Conservation (phyloP, 352 stramenopile genomes). For the Pythium chondricola region DNA sequence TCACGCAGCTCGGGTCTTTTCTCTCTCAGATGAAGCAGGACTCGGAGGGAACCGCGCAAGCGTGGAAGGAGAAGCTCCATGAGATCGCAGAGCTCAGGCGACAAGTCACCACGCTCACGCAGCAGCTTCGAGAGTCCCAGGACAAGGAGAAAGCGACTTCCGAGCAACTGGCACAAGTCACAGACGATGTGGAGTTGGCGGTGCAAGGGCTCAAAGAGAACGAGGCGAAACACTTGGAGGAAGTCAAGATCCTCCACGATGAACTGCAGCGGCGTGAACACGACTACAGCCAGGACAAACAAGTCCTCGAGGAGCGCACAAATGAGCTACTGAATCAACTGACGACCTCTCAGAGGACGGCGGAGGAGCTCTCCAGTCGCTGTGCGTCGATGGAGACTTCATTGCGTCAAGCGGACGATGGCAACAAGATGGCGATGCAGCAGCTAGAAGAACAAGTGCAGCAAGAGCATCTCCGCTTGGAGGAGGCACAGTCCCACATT, state of each 20-base stretch:
- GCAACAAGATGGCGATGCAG: constrained; percentile 11
- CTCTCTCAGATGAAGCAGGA: constrained; percentile 71
- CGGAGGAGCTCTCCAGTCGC: constrained; percentile 12
- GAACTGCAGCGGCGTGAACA: constrained; percentile 42
- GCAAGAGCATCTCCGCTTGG: not conserved
- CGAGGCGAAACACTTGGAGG: constrained; percentile 34
- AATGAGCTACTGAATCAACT: constrained; percentile 26
- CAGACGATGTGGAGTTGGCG: constrained; percentile 28
- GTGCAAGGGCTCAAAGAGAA: constrained; percentile 26
- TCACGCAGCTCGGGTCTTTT: constrained; percentile 61
- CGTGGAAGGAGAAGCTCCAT: constrained; percentile 56
- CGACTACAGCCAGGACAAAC: constrained; percentile 25
- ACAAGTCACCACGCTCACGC: constrained; percentile 24
- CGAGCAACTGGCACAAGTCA: constrained; percentile 27
- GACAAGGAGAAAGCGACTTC: constrained; percentile 28
- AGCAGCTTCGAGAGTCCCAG: constrained; percentile 31
- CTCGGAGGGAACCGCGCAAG: constrained; percentile 43
- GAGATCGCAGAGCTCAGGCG: constrained; percentile 44
- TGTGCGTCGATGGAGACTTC: constrained; percentile 15
- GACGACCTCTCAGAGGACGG: constrained; percentile 19
- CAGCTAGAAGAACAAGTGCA: constrained; percentile 13
- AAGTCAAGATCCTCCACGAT: constrained; percentile 54
- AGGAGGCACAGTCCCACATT: constrained; percentile 10
- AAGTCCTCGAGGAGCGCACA: constrained; percentile 31
- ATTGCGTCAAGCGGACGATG: constrained; percentile 16